These are phyloP conservation scores for Saccharomycopsis fermentans DNA, from an alignment of 805 yeast genomes.

Conservation along the genomic window DNA sequence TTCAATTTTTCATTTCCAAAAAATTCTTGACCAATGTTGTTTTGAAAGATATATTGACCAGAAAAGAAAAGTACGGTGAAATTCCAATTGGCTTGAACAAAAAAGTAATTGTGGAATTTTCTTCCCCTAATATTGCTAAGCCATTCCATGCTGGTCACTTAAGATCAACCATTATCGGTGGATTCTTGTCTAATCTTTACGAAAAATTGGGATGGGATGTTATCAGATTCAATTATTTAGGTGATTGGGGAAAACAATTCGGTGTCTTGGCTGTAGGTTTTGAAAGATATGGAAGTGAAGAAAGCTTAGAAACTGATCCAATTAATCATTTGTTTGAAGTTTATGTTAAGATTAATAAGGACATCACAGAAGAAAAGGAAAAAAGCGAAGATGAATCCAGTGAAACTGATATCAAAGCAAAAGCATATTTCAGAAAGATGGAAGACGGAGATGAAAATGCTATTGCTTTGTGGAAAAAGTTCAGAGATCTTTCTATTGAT, in stretches of 20 bases:
- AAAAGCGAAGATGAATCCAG: slow-evolving; percentile 32
- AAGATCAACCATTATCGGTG: slow-evolving; percentile 96
- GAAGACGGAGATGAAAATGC: slow-evolving; percentile 88
- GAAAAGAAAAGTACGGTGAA: slow-evolving; percentile 56
- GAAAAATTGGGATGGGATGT: slow-evolving; percentile 93
- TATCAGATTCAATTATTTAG: slow-evolving; percentile 82
- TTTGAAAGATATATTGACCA: slow-evolving; percentile 54
- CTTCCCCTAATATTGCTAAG: slow-evolving; percentile 97
- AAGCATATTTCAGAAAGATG: slow-evolving; percentile 80
- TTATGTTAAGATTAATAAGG: slow-evolving; percentile 78
- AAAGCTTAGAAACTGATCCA: slow-evolving; percentile 62
- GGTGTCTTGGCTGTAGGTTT: slow-evolving; percentile 94
- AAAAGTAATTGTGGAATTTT: slow-evolving; percentile 74
- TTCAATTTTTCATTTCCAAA: slow-evolving; percentile 79
- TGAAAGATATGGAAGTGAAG: slow-evolving; percentile 74
- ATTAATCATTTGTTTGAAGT: slow-evolving; percentile 92
- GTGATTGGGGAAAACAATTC: slow-evolving; percentile 99
- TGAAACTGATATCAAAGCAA: slow-evolving; percentile 69
- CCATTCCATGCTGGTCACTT: slow-evolving; percentile 99
- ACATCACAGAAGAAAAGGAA: slow-evolving; percentile 49
- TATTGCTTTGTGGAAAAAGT: slow-evolving; percentile 66
- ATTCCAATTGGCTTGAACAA: slow-evolving; percentile 65
- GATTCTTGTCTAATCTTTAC: slow-evolving; percentile 81
- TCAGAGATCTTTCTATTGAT: slow-evolving; percentile 84
- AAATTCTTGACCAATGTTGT: slow-evolving; percentile 57